Evolutionary conservation across 768 basidiomycete species (phyloP).

Genomic region (Lyophyllum shimeji): DNA sequence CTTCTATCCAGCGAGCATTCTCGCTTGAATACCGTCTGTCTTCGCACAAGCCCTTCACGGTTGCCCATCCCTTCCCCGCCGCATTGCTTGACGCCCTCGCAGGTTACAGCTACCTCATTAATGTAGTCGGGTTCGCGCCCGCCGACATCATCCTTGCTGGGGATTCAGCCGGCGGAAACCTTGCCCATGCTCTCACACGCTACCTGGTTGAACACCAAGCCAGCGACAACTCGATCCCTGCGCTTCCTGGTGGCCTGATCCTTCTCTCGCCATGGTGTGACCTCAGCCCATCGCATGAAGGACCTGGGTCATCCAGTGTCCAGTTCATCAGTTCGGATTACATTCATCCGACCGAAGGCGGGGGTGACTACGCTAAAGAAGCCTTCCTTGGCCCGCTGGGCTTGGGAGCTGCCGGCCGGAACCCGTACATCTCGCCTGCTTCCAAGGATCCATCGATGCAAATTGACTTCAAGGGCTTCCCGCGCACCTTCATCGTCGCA

Average conservation of each 20-base stretch:
- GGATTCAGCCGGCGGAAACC: slow-evolving; percentile 79
- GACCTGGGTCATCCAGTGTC: slow-evolving; percentile 36
- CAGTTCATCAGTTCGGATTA: slow-evolving; percentile 36
- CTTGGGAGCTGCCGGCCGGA: slow-evolving; percentile 40
- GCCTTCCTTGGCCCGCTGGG: slow-evolving; percentile 52
- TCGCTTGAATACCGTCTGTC: slow-evolving; percentile 75
- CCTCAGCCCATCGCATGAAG: slow-evolving; percentile 38
- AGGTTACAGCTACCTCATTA: slow-evolving; percentile 71
- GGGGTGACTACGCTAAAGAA: slow-evolving; percentile 29
- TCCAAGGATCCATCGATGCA: slow-evolving; percentile 36
- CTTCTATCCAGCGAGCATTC: slow-evolving; percentile 48
- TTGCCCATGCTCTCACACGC: slow-evolving; percentile 61
- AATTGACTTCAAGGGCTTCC: slow-evolving; percentile 54
- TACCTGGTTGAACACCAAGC: slow-evolving; percentile 55
- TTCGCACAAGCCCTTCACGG: slow-evolving; percentile 37
- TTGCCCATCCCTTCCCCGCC: slow-evolving; percentile 65
- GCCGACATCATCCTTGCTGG: slow-evolving; percentile 65
- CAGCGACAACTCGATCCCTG: slow-evolving; percentile 31
- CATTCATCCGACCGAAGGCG: slow-evolving; percentile 20
- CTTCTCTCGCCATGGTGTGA: slow-evolving; percentile 62
- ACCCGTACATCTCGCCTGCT: slow-evolving; percentile 60
- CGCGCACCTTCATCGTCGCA: slow-evolving; percentile 56
- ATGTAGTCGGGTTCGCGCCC: slow-evolving; percentile 54
- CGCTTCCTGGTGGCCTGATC: slow-evolving; percentile 47
- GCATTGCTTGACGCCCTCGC: slow-evolving; percentile 74